Evolutionary conservation across 768 basidiomycete genomes (phyloP), one percentile per base, ranked within the genome.

Genomic region (Boletus vinaceobasis): DNA sequence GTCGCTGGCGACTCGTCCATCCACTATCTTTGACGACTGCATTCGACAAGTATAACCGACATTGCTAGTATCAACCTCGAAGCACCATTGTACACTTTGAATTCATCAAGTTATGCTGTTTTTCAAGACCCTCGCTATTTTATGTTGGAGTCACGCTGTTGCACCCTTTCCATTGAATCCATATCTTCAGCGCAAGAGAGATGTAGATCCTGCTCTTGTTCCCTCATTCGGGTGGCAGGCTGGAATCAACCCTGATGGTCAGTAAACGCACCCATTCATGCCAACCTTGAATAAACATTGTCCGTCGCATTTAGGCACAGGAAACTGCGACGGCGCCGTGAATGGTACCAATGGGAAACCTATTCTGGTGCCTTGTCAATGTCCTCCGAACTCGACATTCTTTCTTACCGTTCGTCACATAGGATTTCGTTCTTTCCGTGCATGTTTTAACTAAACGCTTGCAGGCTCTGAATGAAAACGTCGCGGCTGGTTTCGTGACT

Each of bases 271-370:
- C 21, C 43, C 33, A 14, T 23, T 43, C 14, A 23, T 45, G 8
- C 13, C 35, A 10, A 11, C 32, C 13, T 33, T 31, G 35, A 36
- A 37, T n/a, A 45, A 27, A 48, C 33, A 42, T 49, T 33, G 32
- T 46, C 33, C 8, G 11, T 27, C 50, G 4, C 14, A 21, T 42
- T 38, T 46, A 71, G 74, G 87, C 15, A 84, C 83, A 7, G 87
- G 85, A n/a, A 80, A 87, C 57, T 87, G 87, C 55, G 84, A 87
- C 55, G 87, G 86, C 7, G 77, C 78, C 1, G 77, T 83, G 35
- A 77, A 77, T 4, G 83, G 82, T 23, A 72, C 82, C 8, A 73
- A 79, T 32, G 85, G 85, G 3, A 68, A 75, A 29, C 75, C 79
- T 9, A 75, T 87, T 61, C 79, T 80, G 67, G 76, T 88, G 19